phyloP scores from a whole-genome alignment of 2,329 filamentous ascomycete genomes.

The Penicillium sp. region DNA sequence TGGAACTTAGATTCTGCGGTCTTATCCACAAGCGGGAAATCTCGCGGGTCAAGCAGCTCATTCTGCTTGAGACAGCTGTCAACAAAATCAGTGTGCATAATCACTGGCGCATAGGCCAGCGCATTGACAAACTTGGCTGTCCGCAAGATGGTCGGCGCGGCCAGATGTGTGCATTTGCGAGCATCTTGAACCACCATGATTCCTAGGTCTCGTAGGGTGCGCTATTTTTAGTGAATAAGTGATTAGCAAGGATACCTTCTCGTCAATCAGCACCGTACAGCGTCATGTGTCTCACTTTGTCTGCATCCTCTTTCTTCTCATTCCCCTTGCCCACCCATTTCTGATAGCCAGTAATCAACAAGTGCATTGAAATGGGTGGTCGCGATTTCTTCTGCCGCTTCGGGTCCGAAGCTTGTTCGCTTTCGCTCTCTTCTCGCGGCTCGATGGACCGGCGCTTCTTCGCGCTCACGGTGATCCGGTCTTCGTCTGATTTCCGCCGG shows the following conservation, averaged over 20 bases:
- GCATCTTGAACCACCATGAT: slow-evolving; percentile 74
- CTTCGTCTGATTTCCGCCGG: slow-evolving; percentile 41
- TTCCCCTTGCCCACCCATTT: slow-evolving; percentile 64
- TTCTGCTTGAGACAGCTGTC: slow-evolving; percentile 67
- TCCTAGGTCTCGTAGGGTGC: slow-evolving; percentile 73
- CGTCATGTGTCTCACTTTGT: slow-evolving; percentile 57
- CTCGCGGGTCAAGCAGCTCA: slow-evolving; percentile 56
- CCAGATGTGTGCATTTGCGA: slow-evolving; percentile 73
- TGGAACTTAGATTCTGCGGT: slow-evolving; percentile 66
- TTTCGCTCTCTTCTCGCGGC: slow-evolving; percentile 45
- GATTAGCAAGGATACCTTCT: no score
- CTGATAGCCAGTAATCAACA: slow-evolving; percentile 79
- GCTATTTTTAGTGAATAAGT: slow-evolving; percentile 43
- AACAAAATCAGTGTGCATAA: slow-evolving; percentile 74
- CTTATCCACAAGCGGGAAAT: slow-evolving; percentile 64
- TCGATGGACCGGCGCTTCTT: slow-evolving; percentile 44
- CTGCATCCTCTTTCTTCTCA: slow-evolving; percentile 66
- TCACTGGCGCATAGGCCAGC: slow-evolving; percentile 69
- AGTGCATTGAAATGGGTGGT: slow-evolving; percentile 63
- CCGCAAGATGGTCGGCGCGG: slow-evolving; percentile 77
- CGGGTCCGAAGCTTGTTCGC: slow-evolving; percentile 51
- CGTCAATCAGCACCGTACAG: slow-evolving; percentile 4
- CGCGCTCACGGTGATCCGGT: slow-evolving; percentile 26
- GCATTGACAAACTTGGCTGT: slow-evolving; percentile 92
- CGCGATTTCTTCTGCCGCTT: slow-evolving; percentile 59